These are phyloP conservation scores for Fusarium sp. DNA, from an alignment of 2,329 filamentous ascomycete species.

Conservation along the genomic window DNA sequence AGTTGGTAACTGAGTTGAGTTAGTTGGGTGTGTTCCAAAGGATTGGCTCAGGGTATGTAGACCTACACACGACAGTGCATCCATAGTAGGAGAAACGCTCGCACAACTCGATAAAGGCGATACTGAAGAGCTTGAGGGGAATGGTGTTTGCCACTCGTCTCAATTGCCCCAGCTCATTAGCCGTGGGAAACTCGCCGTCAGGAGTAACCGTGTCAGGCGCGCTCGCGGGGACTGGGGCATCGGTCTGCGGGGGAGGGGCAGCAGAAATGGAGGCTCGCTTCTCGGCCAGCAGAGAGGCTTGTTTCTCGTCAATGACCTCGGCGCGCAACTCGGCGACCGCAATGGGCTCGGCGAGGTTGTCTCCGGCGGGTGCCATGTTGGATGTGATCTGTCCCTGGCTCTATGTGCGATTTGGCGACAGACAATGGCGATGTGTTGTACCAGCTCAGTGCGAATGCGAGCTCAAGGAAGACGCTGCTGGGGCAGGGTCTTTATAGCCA, in stretches of 20 bases:
- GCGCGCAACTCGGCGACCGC: slow-evolving; percentile 48
- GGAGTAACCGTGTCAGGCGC: slow-evolving; percentile 1
- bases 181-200: slow-evolving; percentile 41
- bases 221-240: not conserved
- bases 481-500: slow-evolving; percentile 27
- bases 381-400: slow-evolving; percentile 3
- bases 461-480: slow-evolving; percentile 1
- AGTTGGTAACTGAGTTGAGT: slow-evolving; percentile 67
- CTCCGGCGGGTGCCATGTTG: slow-evolving; percentile 51
- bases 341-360: slow-evolving; percentile 56
- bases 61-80: slow-evolving; percentile 75
- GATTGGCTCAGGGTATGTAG: slow-evolving; percentile 18
- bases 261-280: slow-evolving; percentile 48
- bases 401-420: slow-evolving; percentile 5
- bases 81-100: slow-evolving; percentile 84
- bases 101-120: slow-evolving; percentile 79
- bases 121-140: slow-evolving; percentile 72
- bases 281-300: slow-evolving; percentile 48
- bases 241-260: slow-evolving; percentile 13
- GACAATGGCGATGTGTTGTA: not conserved
- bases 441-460: slow-evolving; percentile 4
- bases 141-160: slow-evolving; percentile 71
- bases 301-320: slow-evolving; percentile 52
- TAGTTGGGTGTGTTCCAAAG: not conserved
- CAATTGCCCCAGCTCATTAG: slow-evolving; percentile 64